Evolutionary conservation across 192 early-diverging fungal species (phyloP), one percentile per base, ranked within the genome.

Genomic region (Gigaspora rosea): DNA sequence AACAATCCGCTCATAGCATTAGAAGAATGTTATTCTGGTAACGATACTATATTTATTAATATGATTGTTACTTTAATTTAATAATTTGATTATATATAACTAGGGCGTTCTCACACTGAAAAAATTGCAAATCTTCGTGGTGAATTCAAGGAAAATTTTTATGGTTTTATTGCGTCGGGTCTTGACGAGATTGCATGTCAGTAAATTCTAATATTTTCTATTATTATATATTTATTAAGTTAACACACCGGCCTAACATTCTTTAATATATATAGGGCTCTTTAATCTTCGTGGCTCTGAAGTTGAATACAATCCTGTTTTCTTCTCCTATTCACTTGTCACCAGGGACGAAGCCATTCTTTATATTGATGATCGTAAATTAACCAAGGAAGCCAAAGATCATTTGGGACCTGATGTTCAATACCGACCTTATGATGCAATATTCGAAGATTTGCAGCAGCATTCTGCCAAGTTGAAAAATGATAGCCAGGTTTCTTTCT

Each of bases 241-340:
- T 18, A 41, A 35, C 15, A 9, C 48, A 62, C 22, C 10, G 2
- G 15, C 9, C 10, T 49, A 57, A 22, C 41, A 35, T 18, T 54
- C 32, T 13, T 46, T 50, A 20, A 22, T 13, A 51, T 54, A 46
- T 76, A 8, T 65, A 76, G 75, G 75, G 97, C 86, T 99, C 47
- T 95, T 95, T 83, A 99, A 99, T 80, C 83, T 99, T 66, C 92
- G 97, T 73, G 97, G 97, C n/a, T 91, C 91, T 35, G 97, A 99
- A 78, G 94, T 99, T 78, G 85, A 87, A 67, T 99, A 91, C 88
- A 99, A 99, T 78, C 97, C 97, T 0, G 96, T 99, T 16, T 98
- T 99, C 84, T 95, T 95, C 80, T 86, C 96, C 2, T 99, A 97
- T 79, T 91, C 95, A 4, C 78, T 97, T 9, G 84, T 99, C 59